Percentiles rank a stretch among this genome's conserved stretches.
Evolutionary conservation across 345 rosid genomes (phyloP).

Genomic region (Camelina hispida): DNA sequence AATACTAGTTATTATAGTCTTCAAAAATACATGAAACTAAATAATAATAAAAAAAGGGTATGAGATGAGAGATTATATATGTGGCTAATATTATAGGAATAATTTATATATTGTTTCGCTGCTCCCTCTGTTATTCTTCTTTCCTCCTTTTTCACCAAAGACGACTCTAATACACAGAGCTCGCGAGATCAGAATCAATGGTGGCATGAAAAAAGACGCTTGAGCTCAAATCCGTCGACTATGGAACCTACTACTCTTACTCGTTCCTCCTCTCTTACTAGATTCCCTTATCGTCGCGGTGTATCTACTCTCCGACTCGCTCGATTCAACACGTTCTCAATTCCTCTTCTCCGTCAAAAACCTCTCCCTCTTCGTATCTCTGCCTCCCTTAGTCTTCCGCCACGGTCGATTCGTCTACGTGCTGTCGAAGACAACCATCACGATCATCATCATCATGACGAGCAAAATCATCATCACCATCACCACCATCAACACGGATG

Average conservation of each 20-base stretch:
- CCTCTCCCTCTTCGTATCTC: slow-evolving; percentile 42
- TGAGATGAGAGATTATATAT: slow-evolving; percentile 18
- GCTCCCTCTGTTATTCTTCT: background rate
- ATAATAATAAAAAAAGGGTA: too few species aligned
- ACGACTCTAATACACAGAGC: slow-evolving; percentile 20
- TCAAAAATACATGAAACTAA: too few species aligned
- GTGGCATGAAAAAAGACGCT: slow-evolving; percentile 26
- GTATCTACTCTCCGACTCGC: slow-evolving; percentile 43
- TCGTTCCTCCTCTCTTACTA: slow-evolving; percentile 47
- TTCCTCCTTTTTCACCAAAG: slow-evolving; percentile 17
- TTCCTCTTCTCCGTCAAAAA: slow-evolving; percentile 38
- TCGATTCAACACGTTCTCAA: slow-evolving; percentile 49
- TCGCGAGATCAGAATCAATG: slow-evolving; percentile 41
- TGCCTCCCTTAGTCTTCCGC: slow-evolving; percentile 33
- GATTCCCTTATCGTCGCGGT: slow-evolving; percentile 47
- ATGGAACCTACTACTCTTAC: slow-evolving; percentile 60
- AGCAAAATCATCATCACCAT: slow-evolving; percentile 47
- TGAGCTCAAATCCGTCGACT: slow-evolving; percentile 9
- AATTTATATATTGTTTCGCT: slow-evolving; percentile 2
- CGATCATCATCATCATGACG: slow-evolving; percentile 36
- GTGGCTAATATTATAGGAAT: slow-evolving; percentile 41
- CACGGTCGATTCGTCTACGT: slow-evolving; percentile 38
- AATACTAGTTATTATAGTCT: too few species aligned
- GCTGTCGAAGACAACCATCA: slow-evolving; percentile 42
- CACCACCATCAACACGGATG: slow-evolving; percentile 50